Percentiles rank a stretch among this genome's conserved stretches.
These are phyloP conservation scores for Backusella australiensis DNA, from an alignment of 192 early-diverging fungal species.

Conservation along the genomic window DNA sequence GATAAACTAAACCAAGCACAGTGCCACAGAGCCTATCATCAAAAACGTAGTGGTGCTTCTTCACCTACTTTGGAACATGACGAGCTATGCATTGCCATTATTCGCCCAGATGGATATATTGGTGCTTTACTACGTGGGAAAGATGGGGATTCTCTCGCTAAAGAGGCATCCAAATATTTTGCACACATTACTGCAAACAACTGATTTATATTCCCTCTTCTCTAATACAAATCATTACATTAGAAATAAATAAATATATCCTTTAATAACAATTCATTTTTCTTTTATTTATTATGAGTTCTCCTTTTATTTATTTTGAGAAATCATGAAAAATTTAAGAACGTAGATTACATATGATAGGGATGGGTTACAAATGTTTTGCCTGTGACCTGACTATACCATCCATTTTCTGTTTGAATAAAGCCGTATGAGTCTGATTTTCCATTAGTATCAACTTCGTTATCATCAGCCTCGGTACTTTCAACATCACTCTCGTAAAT, in stretches of 20 bases:
- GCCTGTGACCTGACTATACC: no score
- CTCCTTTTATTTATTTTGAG: no score
- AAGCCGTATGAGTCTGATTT: no score
- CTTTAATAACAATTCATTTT: neutral
- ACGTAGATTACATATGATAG: no score
- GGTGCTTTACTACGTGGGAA: conserved; percentile 6
- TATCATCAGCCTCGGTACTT: no score
- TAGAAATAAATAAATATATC: neutral
- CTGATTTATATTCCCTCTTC: neutral
- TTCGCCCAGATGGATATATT: conserved; percentile 32
- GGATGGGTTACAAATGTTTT: no score
- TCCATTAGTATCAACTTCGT: no score
- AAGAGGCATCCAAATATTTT: neutral
- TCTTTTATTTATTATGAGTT: no score
- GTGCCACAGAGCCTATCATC: conserved; percentile 20
- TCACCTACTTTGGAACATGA: neutral
- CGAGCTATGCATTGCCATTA: neutral
- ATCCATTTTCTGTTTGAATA: no score
- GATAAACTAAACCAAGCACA: conserved; percentile 32
- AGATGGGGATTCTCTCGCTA: neutral
- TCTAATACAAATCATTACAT: neutral
- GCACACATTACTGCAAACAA: neutral
- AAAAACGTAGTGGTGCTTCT: neutral
- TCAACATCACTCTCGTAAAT: no score
- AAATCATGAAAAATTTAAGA: no score